Base-by-base conservation (phyloP, 2,329 filamentous ascomycete genomes). In the Beauveria rudraprayagi region DNA sequence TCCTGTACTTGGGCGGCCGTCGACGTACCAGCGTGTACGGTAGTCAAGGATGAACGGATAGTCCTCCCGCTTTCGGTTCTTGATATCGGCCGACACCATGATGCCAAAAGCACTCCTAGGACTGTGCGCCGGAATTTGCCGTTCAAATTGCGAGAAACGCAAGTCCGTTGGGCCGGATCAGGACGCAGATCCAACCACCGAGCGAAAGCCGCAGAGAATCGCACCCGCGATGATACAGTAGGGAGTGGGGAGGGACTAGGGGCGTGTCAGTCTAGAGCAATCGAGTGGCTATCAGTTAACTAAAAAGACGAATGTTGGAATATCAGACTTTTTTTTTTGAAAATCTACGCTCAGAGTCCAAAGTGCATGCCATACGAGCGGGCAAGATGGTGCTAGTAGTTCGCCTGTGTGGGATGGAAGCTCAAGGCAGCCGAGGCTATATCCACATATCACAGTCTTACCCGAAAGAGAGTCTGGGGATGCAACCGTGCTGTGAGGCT, bases 11-110 rank as follows among this genome's bases (percentile, higher is more conserved):
- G 34, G 7, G 11, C 26, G 24, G 37, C 5, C 10, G 19, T 52
- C 55, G 56, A 65, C 76, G 70, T 68, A 92, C 92, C 92, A 96
- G 84, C 92, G 77, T 63, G 92, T 95, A 61, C 91, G 82, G 72
- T 96, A 96, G 66, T 94, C 89, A 30, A 93, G 81, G 47, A 86
- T 78, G 72, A 87, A 96, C 53, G 80, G 80, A 74, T 96, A 97
- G 74, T 96, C 90, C 44, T 77, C 76, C 63, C 90, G 83, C 52
- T 76, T 81, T 53, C 88, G 83, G 63, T 76, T 76, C 74, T 90
- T 92, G 54, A 85, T 76, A 30, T 69, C 64, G 48, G 64, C 62
- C 8, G 66, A 61, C 19, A 40, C 51, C 61, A 62, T 62, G 7
- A 19, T 48, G 44, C 26, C 16, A 11, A 34, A 22, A 26, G 24